Percentiles rank a stretch among this genome's conserved stretches.
These are phyloP conservation scores for Smallanthus sonchifolius DNA, from an alignment of 129 eudicot species.

Conservation along the genomic window DNA sequence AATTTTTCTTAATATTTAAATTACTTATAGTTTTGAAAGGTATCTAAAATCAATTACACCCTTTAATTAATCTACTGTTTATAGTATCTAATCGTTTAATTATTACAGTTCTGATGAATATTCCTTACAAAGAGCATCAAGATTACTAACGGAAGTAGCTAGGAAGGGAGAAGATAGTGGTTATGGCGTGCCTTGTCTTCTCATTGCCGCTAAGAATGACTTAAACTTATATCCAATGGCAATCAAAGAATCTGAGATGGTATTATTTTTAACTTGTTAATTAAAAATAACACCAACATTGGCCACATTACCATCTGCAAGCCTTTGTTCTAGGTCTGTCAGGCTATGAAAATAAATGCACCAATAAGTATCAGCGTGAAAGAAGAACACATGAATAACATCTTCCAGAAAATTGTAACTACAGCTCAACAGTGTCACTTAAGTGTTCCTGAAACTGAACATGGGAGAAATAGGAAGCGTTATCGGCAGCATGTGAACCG, in stretches of 20 bases:
- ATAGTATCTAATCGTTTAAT: slow-evolving; percentile 4
- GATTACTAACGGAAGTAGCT: slow-evolving; percentile 69
- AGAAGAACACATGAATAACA: slow-evolving; percentile 57
- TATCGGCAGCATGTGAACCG: slow-evolving; percentile 53
- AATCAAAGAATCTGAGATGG: slow-evolving; percentile 71
- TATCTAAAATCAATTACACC: background rate
- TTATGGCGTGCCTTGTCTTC: slow-evolving; percentile 73
- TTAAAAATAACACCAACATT: background rate
- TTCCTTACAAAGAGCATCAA: slow-evolving; percentile 67
- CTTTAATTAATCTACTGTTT: background rate
- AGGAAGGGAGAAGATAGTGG: slow-evolving; percentile 87
- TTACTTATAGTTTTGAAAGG: background rate
- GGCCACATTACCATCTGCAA: slow-evolving; percentile 7
- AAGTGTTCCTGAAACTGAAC: slow-evolving; percentile 72
- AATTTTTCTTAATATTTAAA: background rate
- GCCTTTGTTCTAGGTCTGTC: slow-evolving; percentile 48
- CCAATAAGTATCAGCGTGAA: slow-evolving; percentile 69
- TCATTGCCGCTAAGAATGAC: slow-evolving; percentile 84
- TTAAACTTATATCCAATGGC: slow-evolving; percentile 52
- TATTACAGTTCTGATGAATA: slow-evolving; percentile 65
- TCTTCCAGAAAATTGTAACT: slow-evolving; percentile 59
- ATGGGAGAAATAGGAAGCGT: slow-evolving; percentile 66
- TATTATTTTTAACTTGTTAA: slow-evolving; percentile 13
- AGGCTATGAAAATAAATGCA: slow-evolving; percentile 68
- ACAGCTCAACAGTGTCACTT: slow-evolving; percentile 77